Percentiles rank a stretch among this genome's conserved stretches.
Conservation (phyloP, 2,329 filamentous ascomycete genomes). For the Fusarium oligoseptatum region DNA sequence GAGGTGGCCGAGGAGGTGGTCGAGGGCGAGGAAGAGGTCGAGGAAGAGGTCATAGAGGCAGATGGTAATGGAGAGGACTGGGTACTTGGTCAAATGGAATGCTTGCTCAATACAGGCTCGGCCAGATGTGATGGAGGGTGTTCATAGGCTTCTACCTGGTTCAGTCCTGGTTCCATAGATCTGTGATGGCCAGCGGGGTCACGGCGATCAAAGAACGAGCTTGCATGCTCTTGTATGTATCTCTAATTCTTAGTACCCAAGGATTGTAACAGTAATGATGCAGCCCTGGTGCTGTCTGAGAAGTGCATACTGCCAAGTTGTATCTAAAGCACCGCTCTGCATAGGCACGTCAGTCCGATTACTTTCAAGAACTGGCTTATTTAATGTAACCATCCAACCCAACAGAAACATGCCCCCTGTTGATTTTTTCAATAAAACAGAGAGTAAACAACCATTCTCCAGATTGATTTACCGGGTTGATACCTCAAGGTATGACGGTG, state of each 20-base stretch:
- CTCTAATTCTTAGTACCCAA: neutral
- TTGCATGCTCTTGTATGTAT: neutral
- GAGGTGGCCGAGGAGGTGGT: conserved; percentile 53
- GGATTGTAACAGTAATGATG: neutral
- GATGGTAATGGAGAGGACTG: conserved; percentile 30
- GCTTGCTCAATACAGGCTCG: neutral
- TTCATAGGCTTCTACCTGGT: neutral
- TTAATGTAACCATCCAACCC: neutral
- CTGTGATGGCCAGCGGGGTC: neutral
- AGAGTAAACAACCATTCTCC: neutral
- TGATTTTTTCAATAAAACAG: neutral
- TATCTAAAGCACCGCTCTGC: neutral
- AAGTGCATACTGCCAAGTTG: neutral
- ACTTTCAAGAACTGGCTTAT: neutral
- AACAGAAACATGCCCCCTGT: neutral
- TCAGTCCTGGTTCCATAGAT: neutral
- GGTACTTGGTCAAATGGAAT: neutral
- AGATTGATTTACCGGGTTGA: neutral
- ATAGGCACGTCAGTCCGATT: neutral
- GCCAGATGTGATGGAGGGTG: neutral
- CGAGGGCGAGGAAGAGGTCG: conserved; percentile 46
- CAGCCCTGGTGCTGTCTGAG: neutral
- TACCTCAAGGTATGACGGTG: conserved; percentile 36
- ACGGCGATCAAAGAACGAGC: neutral
- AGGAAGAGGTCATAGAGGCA: conserved; percentile 40